Conservation (phyloP, 2,329 filamentous ascomycete genomes). For the Sordariomycetes sp. region DNA sequence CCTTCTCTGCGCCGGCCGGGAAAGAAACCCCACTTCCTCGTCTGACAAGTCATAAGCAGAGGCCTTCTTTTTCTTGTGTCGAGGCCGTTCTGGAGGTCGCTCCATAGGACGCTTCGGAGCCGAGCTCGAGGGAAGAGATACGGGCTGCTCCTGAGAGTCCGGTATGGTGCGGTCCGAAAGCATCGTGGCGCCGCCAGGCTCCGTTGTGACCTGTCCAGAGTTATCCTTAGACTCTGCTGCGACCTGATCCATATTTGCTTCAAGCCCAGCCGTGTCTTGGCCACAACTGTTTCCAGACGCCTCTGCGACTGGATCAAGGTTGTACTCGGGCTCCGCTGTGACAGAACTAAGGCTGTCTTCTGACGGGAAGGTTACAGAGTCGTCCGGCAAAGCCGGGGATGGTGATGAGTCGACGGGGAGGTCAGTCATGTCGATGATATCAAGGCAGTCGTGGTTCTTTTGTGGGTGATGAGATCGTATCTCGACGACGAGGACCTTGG, state of each 20-base stretch:
- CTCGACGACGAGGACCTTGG: neutral
- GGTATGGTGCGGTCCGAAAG: slow-evolving; percentile 9
- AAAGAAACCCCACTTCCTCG: slow-evolving; percentile 15
- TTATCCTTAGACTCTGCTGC: neutral
- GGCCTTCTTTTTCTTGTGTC: neutral
- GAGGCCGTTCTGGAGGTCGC: neutral
- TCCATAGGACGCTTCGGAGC: neutral
- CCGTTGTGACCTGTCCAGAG: neutral
- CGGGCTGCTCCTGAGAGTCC: slow-evolving; percentile 14
- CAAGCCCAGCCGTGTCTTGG: too few relatives aligned
- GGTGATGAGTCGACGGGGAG: neutral
- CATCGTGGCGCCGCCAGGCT: neutral
- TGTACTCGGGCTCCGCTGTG: neutral
- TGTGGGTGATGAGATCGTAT: neutral
- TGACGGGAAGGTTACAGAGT: neutral
- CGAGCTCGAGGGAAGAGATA: neutral
- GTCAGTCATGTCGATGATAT: neutral
- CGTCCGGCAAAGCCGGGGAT: neutral
- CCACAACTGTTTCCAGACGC: too few relatives aligned
- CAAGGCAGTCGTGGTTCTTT: neutral
- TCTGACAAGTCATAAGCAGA: slow-evolving; percentile 16
- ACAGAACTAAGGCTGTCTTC: neutral
- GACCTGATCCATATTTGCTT: too few relatives aligned
- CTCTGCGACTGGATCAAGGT: neutral
- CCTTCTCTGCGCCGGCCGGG: neutral